These are phyloP conservation scores for Russula earlei DNA, from an alignment of 768 basidiomycete species.

Conservation along the genomic window DNA sequence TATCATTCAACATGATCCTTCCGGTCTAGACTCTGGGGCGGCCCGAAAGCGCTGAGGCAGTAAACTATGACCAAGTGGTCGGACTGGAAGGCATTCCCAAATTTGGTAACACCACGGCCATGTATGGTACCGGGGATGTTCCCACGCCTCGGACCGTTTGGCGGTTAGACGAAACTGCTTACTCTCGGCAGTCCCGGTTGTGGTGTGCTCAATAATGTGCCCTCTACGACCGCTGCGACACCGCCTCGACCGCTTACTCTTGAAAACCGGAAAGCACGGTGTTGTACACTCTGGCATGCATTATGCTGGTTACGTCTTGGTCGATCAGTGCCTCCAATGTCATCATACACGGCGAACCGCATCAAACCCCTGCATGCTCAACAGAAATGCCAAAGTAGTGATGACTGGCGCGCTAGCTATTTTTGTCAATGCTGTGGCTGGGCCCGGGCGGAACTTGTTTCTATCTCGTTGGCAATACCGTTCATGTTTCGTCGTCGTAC, in stretches of 20 bases:
- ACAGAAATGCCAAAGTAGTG: background rate
- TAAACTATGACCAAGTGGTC: conserved; percentile 5
- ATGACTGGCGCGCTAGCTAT: background rate
- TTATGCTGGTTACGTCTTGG: background rate
- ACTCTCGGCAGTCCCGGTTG: background rate
- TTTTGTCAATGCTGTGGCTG: too few relatives aligned
- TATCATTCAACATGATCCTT: conserved; percentile 4
- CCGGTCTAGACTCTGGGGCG: background rate
- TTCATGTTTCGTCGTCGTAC: background rate
- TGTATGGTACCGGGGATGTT: background rate
- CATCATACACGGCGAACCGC: background rate
- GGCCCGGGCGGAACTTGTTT: background rate
- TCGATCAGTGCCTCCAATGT: background rate
- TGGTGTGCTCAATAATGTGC: background rate
- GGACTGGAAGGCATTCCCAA: background rate
- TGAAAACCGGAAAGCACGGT: background rate
- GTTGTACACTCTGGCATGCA: too few relatives aligned
- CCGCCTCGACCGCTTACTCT: background rate
- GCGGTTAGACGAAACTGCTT: background rate
- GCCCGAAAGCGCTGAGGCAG: background rate
- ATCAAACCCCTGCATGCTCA: background rate
- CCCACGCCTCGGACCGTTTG: background rate
- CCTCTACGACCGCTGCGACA: background rate
- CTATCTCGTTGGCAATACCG: background rate
- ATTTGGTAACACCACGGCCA: background rate